Conservation (phyloP, 805 yeast species). For the Suhomyces canberraensis region DNA sequence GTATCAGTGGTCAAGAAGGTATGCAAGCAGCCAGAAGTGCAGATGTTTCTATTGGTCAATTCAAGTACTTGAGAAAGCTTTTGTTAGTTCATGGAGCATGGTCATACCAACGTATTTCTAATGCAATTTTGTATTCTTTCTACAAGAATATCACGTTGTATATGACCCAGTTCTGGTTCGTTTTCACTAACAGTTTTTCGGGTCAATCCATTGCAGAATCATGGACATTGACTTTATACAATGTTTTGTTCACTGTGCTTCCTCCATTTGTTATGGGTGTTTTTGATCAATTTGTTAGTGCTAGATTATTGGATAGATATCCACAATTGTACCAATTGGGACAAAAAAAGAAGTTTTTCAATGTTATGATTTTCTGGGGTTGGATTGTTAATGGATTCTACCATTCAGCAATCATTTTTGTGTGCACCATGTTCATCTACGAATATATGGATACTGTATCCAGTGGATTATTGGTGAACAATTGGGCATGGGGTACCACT, state of each 20-base stretch:
- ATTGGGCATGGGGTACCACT: constrained; percentile 95
- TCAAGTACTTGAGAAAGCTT: constrained; percentile 77
- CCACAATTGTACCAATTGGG: constrained; percentile 93
- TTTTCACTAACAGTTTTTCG: constrained; percentile 84
- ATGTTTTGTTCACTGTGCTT: constrained; percentile 87
- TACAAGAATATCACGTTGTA: constrained; percentile 94
- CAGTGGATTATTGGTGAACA: constrained; percentile 72
- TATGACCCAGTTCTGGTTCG: constrained; percentile 98
- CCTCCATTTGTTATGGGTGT: constrained; percentile 97
- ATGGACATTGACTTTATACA: constrained; percentile 96
- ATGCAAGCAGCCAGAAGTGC: constrained; percentile 99
- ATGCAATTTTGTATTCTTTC: constrained; percentile 90
- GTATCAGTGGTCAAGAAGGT: constrained; percentile 99
- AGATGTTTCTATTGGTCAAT: constrained; percentile 95
- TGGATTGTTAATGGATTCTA: constrained; percentile 96
- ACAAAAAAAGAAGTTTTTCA: constrained; percentile 82
- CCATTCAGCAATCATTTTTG: constrained; percentile 82
- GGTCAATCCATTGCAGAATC: constrained; percentile 97
- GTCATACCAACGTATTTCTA: constrained; percentile 93
- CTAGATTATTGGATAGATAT: constrained; percentile 82
- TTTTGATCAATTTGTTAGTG: constrained; percentile 93
- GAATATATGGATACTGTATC: constrained; percentile 61
- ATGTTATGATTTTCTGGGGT: constrained; percentile 91
- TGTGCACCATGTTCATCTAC: constrained; percentile 69
- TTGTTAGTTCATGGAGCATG: constrained; percentile 94